Percentiles rank a stretch among this genome's conserved stretches.
phyloP scores from a whole-genome alignment of 2,329 filamentous ascomycete species.

The Geoglossum cookeanum region DNA sequence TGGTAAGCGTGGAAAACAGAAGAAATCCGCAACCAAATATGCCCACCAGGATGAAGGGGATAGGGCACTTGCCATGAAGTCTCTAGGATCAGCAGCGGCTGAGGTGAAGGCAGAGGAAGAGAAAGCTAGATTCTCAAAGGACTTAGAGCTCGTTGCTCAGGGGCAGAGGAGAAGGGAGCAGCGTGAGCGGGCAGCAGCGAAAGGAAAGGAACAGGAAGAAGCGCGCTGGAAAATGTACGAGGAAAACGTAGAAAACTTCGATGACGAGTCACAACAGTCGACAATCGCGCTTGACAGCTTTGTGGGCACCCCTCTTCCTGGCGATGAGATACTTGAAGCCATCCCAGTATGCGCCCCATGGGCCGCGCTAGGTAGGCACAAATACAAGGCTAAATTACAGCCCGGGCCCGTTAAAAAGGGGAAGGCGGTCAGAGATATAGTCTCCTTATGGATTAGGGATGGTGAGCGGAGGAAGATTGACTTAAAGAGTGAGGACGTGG shows the following conservation, averaged over 20 bases:
- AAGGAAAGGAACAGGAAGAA: conserved; percentile 61
- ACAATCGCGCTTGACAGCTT: conserved; percentile 46
- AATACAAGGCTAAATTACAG: conserved; percentile 91
- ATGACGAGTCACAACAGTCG: conserved; percentile 32
- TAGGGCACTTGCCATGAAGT: conserved; percentile 57
- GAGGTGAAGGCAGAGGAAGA: conserved; percentile 47
- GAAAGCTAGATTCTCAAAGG: conserved; percentile 44
- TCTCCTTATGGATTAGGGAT: conserved; percentile 60
- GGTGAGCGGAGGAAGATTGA: conserved; percentile 38
- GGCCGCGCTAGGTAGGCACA: conserved; percentile 46
- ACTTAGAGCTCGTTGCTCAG: conserved; percentile 52
- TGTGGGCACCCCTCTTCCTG: conserved; percentile 56
- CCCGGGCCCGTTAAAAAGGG: conserved; percentile 83
- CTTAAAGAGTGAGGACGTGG: conserved; percentile 39
- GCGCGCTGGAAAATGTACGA: conserved; percentile 39
- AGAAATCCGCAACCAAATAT: conserved; percentile 79
- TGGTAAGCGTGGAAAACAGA: conserved; percentile 64
- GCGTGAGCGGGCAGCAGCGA: conserved; percentile 56
- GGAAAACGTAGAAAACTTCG: conserved; percentile 34
- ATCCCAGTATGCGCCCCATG: conserved; percentile 47
- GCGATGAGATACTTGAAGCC: conserved; percentile 61
- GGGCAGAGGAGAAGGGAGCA: conserved; percentile 61
- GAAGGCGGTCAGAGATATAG: conserved; percentile 77
- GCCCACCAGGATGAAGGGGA: conserved; percentile 91
- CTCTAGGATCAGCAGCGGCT: conserved; percentile 62